Base-by-base conservation (phyloP, 305 asterid species). In the Rubia tinctorum region DNA sequence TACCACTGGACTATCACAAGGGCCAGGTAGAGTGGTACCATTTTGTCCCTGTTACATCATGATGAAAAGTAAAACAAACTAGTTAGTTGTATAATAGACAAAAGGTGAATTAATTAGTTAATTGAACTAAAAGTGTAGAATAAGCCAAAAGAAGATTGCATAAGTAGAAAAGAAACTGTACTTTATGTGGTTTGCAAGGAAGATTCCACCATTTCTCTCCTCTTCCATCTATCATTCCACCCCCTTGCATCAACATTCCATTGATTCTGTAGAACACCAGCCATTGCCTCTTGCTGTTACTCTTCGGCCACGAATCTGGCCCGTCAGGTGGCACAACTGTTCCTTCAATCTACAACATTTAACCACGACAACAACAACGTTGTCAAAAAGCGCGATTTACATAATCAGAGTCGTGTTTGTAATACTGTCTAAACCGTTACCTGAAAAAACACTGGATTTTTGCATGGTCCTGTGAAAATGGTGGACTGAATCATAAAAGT, bases 161-260 rank as follows among this genome's bases (percentile, higher is more conserved):
- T 30, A 30, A 30, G 34, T 30, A 30, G 34, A 8, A 4, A 37
- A 6, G 17, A 40, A 6, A 34, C n/a, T 79, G 64, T 85, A 92
- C 97, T 77, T 64, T 89, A 81, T 94, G 98, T 74, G 98, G 98
- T 81, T 91, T 93, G 95, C 98, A 93, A 20, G 97, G 97, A 47
- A 93, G 96, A 42, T 85, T 72, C 99, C 99, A 94, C 99, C 99
- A 94, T n/a, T 90, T 86, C 25, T 90, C 80, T 20, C 99, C 97
- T 81, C 80, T 83, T 68, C 98, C 98, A 83, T 90, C 98, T 13
- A 92, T 81, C 8, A 85, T 25, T 53, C 98, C 98, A 76, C 89
- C 89, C 65, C 98, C 98, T 82, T 85, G 87, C 90, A 92, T 88
- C 61, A 88, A 11, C 93, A 92, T 87, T 44, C 92, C 98, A 73